Evolutionary conservation across 352 stramenopile species (phyloP).

Genomic region (Phytophthora fragariaefolia): DNA sequence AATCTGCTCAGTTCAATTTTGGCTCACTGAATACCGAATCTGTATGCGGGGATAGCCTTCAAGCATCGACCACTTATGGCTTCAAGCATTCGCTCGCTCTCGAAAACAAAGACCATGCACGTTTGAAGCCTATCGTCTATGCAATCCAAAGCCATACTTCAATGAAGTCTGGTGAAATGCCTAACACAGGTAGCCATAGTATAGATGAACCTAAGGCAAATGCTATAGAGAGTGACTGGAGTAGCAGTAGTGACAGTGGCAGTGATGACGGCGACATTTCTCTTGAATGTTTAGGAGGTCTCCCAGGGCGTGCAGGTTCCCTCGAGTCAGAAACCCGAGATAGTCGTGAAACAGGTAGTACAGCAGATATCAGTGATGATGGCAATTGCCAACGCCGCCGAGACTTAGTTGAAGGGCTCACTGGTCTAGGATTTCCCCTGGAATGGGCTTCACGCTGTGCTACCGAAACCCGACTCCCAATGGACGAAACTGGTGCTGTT

Average conservation of each 20-base stretch:
- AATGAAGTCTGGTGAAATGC: neutral
- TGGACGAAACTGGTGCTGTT: constrained; percentile 76
- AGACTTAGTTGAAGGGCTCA: constrained; percentile 77
- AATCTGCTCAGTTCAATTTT: constrained; percentile 85
- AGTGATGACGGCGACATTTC: constrained; percentile 27
- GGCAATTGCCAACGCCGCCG: constrained; percentile 34
- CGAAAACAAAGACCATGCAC: constrained; percentile 49
- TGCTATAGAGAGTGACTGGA: constrained; percentile 10
- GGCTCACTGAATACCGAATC: constrained; percentile 24
- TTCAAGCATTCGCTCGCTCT: constrained; percentile 53
- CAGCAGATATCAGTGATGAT: constrained; percentile 18
- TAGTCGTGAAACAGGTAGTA: constrained; percentile 9
- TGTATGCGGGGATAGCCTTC: constrained; percentile 7
- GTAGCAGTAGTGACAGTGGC: constrained; percentile 28
- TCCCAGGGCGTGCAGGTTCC: neutral
- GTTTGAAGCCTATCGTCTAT: constrained; percentile 48
- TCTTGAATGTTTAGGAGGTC: constrained; percentile 12
- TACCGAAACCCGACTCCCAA: constrained; percentile 47
- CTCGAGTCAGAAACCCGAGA: constrained; percentile 8
- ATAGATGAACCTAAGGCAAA: neutral
- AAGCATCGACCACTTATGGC: neutral
- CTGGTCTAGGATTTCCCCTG: constrained; percentile 84
- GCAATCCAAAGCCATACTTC: constrained; percentile 11
- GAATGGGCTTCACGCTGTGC: constrained; percentile 80
- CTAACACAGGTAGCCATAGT: neutral